Percentiles rank a stretch among this genome's conserved stretches.
phyloP scores from a whole-genome alignment of 75 land plant genomes.

The Chamaecyparis obtusa region DNA sequence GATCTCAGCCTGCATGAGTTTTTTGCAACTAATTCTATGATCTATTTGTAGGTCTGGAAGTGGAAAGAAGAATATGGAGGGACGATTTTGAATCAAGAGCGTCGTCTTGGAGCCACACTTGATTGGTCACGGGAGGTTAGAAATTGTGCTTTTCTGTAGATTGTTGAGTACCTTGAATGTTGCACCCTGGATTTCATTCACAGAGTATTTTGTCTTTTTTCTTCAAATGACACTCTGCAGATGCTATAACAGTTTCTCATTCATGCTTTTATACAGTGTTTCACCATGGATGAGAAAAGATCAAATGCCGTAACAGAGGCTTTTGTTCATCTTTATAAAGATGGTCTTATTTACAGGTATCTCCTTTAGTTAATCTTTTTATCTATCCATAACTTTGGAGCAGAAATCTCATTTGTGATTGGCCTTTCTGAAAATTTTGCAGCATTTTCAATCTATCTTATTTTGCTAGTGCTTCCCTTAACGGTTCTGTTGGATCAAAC shows the following conservation, averaged over 20 bases:
- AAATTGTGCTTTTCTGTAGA: background rate
- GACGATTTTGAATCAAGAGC: constrained; percentile 65
- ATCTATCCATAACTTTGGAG: background rate
- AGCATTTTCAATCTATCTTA: background rate
- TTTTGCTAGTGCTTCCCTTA: background rate
- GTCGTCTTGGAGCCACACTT: constrained; percentile 84
- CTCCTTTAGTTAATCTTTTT: background rate
- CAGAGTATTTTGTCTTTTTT: background rate
- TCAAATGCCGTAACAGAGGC: constrained; percentile 94
- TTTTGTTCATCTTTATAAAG: constrained; percentile 71
- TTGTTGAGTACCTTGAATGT: background rate
- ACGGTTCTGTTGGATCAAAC: background rate
- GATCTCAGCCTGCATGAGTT: background rate
- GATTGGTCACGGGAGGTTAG: constrained; percentile 96
- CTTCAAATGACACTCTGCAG: background rate
- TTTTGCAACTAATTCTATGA: background rate
- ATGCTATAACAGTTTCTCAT: background rate
- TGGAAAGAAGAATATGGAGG: constrained; percentile 94
- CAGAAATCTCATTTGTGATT: background rate
- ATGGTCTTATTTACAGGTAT: constrained; percentile 93
- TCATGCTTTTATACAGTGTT: constrained; percentile 49
- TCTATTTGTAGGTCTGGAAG: constrained; percentile 73
- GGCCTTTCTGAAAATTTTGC: background rate
- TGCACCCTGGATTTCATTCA: background rate
- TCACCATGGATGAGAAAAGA: constrained; percentile 92